Evolutionary conservation across 768 basidiomycete species (phyloP).

Genomic region (Boletus tomentosulus): DNA sequence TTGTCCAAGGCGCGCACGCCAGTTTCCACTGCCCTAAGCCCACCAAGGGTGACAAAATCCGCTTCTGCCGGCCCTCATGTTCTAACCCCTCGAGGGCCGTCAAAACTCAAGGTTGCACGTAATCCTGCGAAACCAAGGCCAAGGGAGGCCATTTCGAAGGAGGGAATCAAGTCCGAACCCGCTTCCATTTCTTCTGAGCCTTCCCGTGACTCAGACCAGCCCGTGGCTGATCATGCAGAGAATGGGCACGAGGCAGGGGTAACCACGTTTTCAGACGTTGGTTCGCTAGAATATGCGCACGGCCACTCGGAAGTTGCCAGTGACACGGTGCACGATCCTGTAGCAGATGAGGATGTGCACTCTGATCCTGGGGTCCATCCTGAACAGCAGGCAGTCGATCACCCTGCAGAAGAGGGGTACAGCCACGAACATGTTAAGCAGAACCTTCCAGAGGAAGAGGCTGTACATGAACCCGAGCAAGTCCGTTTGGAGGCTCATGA

Average conservation of each 20-base stretch:
- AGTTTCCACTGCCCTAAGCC: constrained; percentile 11
- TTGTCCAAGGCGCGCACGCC: constrained; percentile 54
- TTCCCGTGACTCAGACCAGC: constrained; percentile 16
- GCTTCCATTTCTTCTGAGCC: constrained; percentile 25
- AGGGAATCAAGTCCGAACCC: constrained; percentile 13
- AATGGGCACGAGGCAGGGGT: constrained; percentile 25
- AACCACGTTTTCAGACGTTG: constrained; percentile 9
- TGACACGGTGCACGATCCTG: constrained; percentile 8
- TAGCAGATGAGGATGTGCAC: constrained; percentile 4
- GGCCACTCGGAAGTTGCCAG: constrained; percentile 13
- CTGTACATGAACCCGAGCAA: constrained; percentile 5
- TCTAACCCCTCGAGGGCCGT: constrained; percentile 26
- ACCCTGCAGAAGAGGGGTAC: constrained; percentile 6
- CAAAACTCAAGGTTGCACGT: constrained; percentile 26
- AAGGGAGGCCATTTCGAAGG: constrained; percentile 20
- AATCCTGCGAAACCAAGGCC: constrained; percentile 25
- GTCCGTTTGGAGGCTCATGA: constrained; percentile 7
- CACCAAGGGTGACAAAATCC: constrained; percentile 28
- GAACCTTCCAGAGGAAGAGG: constrained; percentile 4
- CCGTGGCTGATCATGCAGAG: constrained; percentile 18
- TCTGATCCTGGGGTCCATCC: constrained; percentile 8
- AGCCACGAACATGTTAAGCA: constrained; percentile 4
- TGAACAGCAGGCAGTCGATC: constrained; percentile 9
- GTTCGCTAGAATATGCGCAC: constrained; percentile 18
- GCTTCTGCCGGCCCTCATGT: constrained; percentile 26